Base-by-base conservation (phyloP, 768 basidiomycete species). In the Pisolithus orientalis region DNA sequence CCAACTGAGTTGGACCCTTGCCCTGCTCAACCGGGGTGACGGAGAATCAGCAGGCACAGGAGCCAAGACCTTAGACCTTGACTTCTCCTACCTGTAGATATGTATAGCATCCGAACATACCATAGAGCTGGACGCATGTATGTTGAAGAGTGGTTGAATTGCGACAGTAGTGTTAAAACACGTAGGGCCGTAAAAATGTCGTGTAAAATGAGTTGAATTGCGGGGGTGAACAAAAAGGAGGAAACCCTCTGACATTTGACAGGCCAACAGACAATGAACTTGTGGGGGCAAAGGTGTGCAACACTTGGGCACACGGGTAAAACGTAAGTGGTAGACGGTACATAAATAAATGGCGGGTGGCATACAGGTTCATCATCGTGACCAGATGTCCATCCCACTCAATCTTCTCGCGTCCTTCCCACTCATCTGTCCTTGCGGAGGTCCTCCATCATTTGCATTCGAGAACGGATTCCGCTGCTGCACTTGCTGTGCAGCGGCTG, bases 351-450 rank as follows among this genome's bases (percentile, higher is more conserved):
- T 49, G 32, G 44, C 38, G 32, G 25, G 24, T 40, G 14, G 39
- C 47, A 48, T 54, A 44, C 39, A 31, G 37, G 38, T 17, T 43
- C 52, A 53, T 83, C 73, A 88, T 76, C 87, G 80, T 58, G 82
- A 80, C 87, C 87, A 90, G 49, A 79, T 65, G 66, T 90, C 87
- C 77, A 85, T 81, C 52, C 80, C 80, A 54, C 79, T 83, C 53
- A 78, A 69, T 64, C 84, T 75, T 65, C 84, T 72, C 37, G 66
- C 66, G 53, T 87, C 84, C 70, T 84, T 84, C 51, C 74, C 62
- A 49, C 69, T 62, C 47, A 72, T 56, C 56, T 69, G 71, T 51
- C 74, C 75, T 44, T 72, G 62, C 24, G 71, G 70, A 28, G 74
- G 74, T 10, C 65, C 57, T 9, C 69, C 62, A 4, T 70, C 63